A percentile compares a stretch with the other conserved stretches of the same genome.
These are phyloP conservation scores for Pisolithus microcarpus DNA, from an alignment of 768 basidiomycete genomes.

Conservation along the genomic window DNA sequence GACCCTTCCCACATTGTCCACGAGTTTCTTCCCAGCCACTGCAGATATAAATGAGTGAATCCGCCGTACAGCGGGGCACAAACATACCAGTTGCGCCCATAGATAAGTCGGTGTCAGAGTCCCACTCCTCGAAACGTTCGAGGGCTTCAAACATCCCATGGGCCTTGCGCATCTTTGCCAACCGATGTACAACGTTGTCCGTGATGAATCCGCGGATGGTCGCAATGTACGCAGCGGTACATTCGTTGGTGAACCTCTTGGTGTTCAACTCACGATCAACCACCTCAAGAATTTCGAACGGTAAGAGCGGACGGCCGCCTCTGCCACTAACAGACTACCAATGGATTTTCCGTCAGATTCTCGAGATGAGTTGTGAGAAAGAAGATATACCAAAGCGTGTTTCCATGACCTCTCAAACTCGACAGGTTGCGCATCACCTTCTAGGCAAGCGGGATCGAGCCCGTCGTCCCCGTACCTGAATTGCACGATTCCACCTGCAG, in stretches of 20 bases:
- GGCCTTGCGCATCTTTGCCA: constrained; percentile 59
- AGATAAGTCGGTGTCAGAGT: constrained; percentile 66
- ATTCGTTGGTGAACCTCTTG: constrained; percentile 58
- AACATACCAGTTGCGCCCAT: constrained; percentile 65
- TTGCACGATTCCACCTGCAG: constrained; percentile 91
- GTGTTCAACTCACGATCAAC: constrained; percentile 56
- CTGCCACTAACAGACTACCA: constrained; percentile 57
- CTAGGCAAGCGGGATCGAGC: constrained; percentile 91
- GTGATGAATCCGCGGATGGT: constrained; percentile 66
- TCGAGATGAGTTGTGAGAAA: background rate
- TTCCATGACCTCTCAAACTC: constrained; percentile 84
- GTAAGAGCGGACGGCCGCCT: constrained; percentile 60
- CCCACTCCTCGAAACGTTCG: constrained; percentile 69
- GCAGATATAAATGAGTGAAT: constrained; percentile 2
- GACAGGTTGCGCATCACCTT: constrained; percentile 91
- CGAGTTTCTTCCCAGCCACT: constrained; percentile 65
- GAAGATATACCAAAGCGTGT: constrained; percentile 61
- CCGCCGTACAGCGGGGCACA: background rate
- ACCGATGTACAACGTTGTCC: constrained; percentile 54
- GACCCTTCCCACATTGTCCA: constrained; percentile 89
- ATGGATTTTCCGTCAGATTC: constrained; percentile 3
- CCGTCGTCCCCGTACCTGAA: constrained; percentile 97
- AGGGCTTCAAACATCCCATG: constrained; percentile 83
- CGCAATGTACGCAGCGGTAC: constrained; percentile 61
- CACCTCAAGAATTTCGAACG: constrained; percentile 78